Base-by-base conservation (phyloP, 495 filamentous ascomycete genomes). In the Cercophora newfieldiana region DNA sequence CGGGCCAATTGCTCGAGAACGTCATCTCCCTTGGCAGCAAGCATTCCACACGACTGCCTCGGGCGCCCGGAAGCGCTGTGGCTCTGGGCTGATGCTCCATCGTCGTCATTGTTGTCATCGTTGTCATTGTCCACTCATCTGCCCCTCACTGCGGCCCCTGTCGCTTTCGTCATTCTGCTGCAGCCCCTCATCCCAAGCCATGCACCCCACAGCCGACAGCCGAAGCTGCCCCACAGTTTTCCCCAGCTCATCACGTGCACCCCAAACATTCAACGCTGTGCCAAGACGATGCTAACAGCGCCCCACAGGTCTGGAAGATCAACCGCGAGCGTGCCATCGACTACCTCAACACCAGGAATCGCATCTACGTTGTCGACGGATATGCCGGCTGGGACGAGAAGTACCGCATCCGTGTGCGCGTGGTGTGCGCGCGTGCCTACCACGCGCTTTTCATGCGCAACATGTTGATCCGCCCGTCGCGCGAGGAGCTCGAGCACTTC, bases 391-490 rank as follows among this genome's bases (percentile, higher is more conserved):
- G 95, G 95, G 95, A 99, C 72, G 90, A 96, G 86, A 93, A 94
- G 75, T 99, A 99, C 86, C 87, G 93, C 65, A 98, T 99, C 83
- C 91, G 88, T 72, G 95, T 99, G 74, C 96, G 95, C 70, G 94
- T 99, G 67, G 92, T 99, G 77, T 99, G 95, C 82, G 95, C 95
- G 68, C 91, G 95, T 77, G 95, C 95, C 80, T 99, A 99, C 86
- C 95, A 99, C 86, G 95, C 95, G 68, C 87, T 99, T 66, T 99
- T 99, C 91, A 99, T 99, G 95, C 92, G 96, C 72, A 99, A 99
- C 85, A 99, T 99, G 95, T 91, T 99, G 75, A 99, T 99, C 84
- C 90, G 95, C 75, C 95, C 95, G 64, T 82, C 87, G 51, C 85
- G 84, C 59, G 91, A 94, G 79, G 93, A 98, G 85, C 88, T 99